Percentiles rank a stretch among this genome's conserved stretches.
These are phyloP conservation scores for Neonectria neomacrospora DNA, from an alignment of 2,329 filamentous ascomycete genomes.

Conservation along the genomic window DNA sequence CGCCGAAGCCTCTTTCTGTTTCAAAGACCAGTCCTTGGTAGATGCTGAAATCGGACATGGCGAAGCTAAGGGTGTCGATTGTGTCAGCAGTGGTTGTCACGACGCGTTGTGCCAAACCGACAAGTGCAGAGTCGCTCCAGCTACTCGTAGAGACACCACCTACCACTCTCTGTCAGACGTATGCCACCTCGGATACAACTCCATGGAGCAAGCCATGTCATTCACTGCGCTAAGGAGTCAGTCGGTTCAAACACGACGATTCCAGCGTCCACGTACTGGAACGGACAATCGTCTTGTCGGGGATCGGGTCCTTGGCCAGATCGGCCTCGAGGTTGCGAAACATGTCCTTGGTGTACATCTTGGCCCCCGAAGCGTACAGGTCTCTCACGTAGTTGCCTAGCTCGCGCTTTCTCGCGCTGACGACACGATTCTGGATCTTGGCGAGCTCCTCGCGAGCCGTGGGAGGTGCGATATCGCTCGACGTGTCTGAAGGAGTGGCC, in stretches of 20 bases:
- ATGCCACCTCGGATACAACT: background rate
- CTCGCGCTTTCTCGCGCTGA: background rate
- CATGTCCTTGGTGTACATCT: constrained; percentile 18
- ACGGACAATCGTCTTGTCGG: background rate
- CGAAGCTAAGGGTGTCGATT: background rate
- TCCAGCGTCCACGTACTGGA: background rate
- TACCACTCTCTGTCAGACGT: background rate
- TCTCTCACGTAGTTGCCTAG: background rate
- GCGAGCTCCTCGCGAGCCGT: background rate
- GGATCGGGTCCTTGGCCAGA: background rate
- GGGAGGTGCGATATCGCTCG: background rate
- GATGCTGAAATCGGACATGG: background rate
- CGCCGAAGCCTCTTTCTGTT: background rate
- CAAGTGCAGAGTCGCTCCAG: background rate
- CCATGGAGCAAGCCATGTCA: background rate
- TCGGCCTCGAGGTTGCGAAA: constrained; percentile 5
- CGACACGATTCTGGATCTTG: background rate
- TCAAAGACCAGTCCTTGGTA: background rate
- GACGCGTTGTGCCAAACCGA: too few species aligned
- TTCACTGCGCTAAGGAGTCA: constrained; percentile 3
- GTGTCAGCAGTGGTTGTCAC: background rate
- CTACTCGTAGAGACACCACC: background rate
- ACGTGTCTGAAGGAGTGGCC: background rate
- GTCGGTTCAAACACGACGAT: background rate
- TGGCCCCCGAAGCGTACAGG: constrained; percentile 7